Evolutionary conservation across 2,329 filamentous ascomycete genomes (phyloP), one percentile per base, ranked within the genome.

Genomic region (Arthrobotrys pseudoclavata): DNA sequence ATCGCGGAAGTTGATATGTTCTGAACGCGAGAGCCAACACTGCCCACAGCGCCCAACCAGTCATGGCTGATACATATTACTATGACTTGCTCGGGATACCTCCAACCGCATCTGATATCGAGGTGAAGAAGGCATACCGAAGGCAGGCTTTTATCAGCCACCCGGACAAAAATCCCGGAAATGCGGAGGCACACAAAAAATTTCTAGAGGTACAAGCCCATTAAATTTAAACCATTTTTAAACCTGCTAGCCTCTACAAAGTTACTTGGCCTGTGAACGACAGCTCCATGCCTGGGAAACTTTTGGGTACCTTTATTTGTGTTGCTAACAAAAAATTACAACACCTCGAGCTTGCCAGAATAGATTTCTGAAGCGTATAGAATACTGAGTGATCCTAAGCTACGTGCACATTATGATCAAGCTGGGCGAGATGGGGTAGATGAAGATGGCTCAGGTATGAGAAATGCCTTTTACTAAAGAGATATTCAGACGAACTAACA

Each of bases 121-220:
- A 74, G 10, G 37, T 74, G 4, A 74, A 68, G 29, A 67, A 74
- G 31, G 69, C 52, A 40, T 74, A 74, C 45, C 69, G 69, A 47
- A 67, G 53, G 50, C 61, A 61, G 12, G 69, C 69, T 2, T 67
- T 74, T 52, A 50, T 67, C 6, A 67, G 66, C 53, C 69, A 74
- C 53, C 69, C 69, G 7, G 69, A 74, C 34, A 74, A 68, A 52
- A 74, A 74, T 29, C 52, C 53, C 7, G 69, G 69, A 31, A 53
- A 74, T 42, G 31, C 20, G 13, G 52, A 62, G n/a, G 69, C 69
- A 9, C 62, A 74, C 26, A 50, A 45, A 31, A 67, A 40, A 12
- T 74, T 74, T 34, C 31, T 67, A 22, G 69, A 74, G 69, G 69
- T 74, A 57, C 29, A 52, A 18, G n/a, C 22, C 37, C 1, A 6